phyloP scores from a whole-genome alignment of 2,329 filamentous ascomycete genomes.

The Claviceps purpurea region DNA sequence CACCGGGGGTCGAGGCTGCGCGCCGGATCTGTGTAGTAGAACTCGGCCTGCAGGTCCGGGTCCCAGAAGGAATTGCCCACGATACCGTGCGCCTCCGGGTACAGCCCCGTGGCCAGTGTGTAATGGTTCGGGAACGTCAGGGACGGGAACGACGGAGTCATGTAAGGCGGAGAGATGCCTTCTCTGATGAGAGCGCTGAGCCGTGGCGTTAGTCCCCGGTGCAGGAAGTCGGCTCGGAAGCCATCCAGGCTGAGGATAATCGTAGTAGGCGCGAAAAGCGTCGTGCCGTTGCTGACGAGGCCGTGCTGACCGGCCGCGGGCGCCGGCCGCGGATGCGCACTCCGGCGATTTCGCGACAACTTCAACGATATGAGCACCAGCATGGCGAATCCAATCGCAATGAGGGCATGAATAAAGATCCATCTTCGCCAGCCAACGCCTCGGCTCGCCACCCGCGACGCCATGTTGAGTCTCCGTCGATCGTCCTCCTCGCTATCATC shows the following conservation, averaged over 20 bases:
- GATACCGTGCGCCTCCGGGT: conserved; percentile 85
- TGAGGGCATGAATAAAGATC: conserved; percentile 38
- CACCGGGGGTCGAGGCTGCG: conserved; percentile 74
- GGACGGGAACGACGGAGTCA: conserved; percentile 88
- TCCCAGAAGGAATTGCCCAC: conserved; percentile 97
- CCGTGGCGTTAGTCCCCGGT: conserved; percentile 69
- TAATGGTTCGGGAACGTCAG: conserved; percentile 97
- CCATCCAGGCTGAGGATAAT: conserved; percentile 90
- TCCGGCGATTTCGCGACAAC: conserved; percentile 34
- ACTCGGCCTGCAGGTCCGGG: conserved; percentile 59
- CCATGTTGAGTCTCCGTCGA: conserved; percentile 35
- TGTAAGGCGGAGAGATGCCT: conserved; percentile 81
- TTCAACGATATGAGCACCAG: conserved; percentile 46
- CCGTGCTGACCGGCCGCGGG: conserved; percentile 10
- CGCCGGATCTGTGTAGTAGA: conserved; percentile 70
- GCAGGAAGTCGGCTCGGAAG: conserved; percentile 87
- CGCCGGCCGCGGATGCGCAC: conserved; percentile 7
- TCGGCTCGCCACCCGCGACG: conserved; percentile 32
- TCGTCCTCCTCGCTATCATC: conserved; percentile 46
- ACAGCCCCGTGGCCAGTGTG: conserved; percentile 79
- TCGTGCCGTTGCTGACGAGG: conserved; percentile 65
- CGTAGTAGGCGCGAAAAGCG: conserved; percentile 80
- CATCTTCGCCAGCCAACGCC: conserved; percentile 39
- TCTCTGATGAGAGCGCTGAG: conserved; percentile 65
- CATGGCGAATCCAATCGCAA: conserved; percentile 40